phyloP scores from a whole-genome alignment of 805 yeast species.

The Candida anglica region DNA sequence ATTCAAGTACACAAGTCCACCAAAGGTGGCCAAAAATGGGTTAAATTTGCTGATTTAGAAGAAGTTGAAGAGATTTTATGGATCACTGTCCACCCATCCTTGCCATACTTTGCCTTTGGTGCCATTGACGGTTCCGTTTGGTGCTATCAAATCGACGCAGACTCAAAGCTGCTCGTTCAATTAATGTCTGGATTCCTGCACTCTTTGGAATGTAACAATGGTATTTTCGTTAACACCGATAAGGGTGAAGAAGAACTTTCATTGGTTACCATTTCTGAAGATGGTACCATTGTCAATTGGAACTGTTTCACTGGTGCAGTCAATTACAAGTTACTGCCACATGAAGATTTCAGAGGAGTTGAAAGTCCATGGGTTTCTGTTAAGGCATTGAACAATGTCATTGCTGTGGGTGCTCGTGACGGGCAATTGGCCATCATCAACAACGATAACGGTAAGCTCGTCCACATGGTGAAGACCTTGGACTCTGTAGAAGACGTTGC shows the following conservation, averaged over 20 bases:
- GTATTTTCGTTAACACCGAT: constrained; percentile 61
- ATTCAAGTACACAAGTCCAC: constrained; percentile 67
- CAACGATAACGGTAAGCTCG: constrained; percentile 65
- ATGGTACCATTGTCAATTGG: constrained; percentile 86
- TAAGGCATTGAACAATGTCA: constrained; percentile 46
- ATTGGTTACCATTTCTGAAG: constrained; percentile 76
- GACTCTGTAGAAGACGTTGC: constrained; percentile 47
- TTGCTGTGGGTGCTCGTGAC: constrained; percentile 84
- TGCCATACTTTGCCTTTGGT: constrained; percentile 85
- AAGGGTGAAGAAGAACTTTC: constrained; percentile 48
- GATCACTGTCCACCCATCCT: constrained; percentile 76
- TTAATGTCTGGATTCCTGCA: constrained; percentile 80
- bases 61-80: constrained; percentile 90
- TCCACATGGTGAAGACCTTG: constrained; percentile 62
- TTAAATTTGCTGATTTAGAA: constrained; percentile 60
- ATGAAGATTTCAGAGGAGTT: constrained; percentile 64
- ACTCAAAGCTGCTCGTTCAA: constrained; percentile 48
- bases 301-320: constrained; percentile 75
- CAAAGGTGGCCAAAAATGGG: constrained; percentile 85
- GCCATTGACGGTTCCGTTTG: constrained; percentile 91
- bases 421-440: constrained; percentile 82
- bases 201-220: constrained; percentile 74
- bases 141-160: constrained; percentile 74
- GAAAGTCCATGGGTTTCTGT: constrained; percentile 88
- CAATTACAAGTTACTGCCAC: constrained; percentile 60